A percentile compares a stretch with the other conserved stretches of the same genome.
These are phyloP conservation scores for Cyberlindnera japonica DNA, from an alignment of 805 yeast genomes.

Conservation along the genomic window DNA sequence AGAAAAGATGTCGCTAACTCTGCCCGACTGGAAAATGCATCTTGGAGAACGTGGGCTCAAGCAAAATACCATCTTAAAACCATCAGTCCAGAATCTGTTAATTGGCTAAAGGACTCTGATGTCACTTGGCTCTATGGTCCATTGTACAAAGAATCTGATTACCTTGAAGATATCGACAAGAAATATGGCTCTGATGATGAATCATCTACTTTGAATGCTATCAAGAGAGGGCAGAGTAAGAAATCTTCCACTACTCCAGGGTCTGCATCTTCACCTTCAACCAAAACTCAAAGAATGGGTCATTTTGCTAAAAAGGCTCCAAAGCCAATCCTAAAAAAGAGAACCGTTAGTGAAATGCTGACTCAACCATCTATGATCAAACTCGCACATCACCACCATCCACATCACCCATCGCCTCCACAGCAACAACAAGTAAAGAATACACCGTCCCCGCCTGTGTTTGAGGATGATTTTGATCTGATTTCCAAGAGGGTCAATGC, in stretches of 20 bases:
- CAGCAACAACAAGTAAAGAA: conserved; percentile 7
- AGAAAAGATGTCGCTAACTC: conserved; percentile 82
- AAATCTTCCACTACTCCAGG: conserved; percentile 14
- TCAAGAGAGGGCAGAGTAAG: conserved; percentile 21
- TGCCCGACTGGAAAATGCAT: conserved; percentile 81
- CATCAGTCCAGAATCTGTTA: conserved; percentile 84
- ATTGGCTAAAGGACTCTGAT: conserved; percentile 96
- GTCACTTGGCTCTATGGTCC: conserved; percentile 99
- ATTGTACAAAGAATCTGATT: conserved; percentile 22
- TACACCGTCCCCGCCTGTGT: conserved; percentile 25
- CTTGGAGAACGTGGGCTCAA: conserved; percentile 99
- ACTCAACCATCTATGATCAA: conserved; percentile 43
- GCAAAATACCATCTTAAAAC: conserved; percentile 74
- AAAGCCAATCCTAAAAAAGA: conserved; percentile 85
- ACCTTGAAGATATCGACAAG: conserved; percentile 19
- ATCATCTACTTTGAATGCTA: conserved; percentile 25
- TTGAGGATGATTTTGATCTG: conserved; percentile 27
- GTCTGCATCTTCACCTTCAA: conserved; percentile 12
- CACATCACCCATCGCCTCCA: conserved; percentile 3
- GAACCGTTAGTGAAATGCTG: conserved; percentile 81
- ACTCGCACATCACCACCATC: conserved; percentile 22
- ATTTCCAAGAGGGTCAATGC: conserved; percentile 27
- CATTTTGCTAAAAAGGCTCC: conserved; percentile 33
- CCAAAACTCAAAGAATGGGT: conserved; percentile 11
- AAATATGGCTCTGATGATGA: conserved; percentile 41